These are phyloP conservation scores for Grosmannia clavigera DNA, from an alignment of 2,329 filamentous ascomycete species.

Conservation along the genomic window DNA sequence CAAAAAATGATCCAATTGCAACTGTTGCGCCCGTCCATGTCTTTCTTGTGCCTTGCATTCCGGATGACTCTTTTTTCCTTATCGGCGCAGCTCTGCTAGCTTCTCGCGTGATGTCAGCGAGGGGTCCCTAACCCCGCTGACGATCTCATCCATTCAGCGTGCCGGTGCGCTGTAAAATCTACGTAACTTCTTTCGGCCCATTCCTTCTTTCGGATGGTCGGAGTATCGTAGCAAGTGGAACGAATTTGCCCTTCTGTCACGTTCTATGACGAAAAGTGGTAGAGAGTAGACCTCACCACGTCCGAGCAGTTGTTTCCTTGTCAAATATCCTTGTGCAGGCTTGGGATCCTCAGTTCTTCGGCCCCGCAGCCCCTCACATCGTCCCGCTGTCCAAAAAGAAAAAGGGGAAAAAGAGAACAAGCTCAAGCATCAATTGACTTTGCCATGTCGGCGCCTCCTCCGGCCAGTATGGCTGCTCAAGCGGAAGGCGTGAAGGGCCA, in stretches of 20 bases:
- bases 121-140: background rate
- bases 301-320: too few species aligned
- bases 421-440: background rate
- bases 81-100: background rate
- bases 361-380: background rate
- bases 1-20: background rate
- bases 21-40: background rate
- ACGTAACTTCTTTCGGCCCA: too few species aligned
- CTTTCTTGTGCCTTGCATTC: background rate
- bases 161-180: background rate
- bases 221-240: too few species aligned
- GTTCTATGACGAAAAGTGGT: too few species aligned
- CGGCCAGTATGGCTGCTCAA: background rate
- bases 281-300: too few species aligned
- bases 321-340: too few species aligned
- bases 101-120: background rate
- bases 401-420: background rate
- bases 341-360: background rate
- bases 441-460: conserved; percentile 5
- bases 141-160: background rate
- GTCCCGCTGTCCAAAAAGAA: background rate
- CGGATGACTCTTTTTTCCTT: background rate
- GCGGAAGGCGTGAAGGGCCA: background rate
- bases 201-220: too few species aligned
- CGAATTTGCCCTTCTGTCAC: too few species aligned